Conservation (phyloP, 768 basidiomycete genomes). For the Boletus edulis region DNA sequence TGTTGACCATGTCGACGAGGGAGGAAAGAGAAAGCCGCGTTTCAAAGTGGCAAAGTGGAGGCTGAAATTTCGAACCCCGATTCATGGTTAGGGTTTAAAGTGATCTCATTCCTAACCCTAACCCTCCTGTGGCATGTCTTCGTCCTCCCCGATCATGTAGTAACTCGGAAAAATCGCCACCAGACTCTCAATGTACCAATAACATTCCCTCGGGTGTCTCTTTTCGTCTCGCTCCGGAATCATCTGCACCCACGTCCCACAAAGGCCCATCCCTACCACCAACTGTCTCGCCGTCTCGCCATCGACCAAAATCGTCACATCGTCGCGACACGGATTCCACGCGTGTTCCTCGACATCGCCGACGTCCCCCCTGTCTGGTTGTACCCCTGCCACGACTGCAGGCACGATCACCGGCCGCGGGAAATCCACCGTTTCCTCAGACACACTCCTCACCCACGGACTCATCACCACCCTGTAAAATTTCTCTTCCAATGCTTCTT, state of each 20-base stretch:
- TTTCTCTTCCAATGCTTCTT: slow-evolving; percentile 39
- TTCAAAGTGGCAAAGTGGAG: neutral
- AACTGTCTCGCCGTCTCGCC: slow-evolving; percentile 12
- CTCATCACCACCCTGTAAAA: slow-evolving; percentile 49
- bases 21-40: neutral
- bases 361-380: neutral
- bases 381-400: slow-evolving; percentile 2
- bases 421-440: slow-evolving; percentile 38
- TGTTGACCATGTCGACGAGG: neutral
- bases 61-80: slow-evolving; percentile 28
- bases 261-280: slow-evolving; percentile 32
- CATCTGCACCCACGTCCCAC: slow-evolving; percentile 37
- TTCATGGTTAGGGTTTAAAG: slow-evolving; percentile 26
- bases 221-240: slow-evolving; percentile 7
- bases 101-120: slow-evolving; percentile 17
- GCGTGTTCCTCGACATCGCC: slow-evolving; percentile 2
- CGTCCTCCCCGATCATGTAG: slow-evolving; percentile 16
- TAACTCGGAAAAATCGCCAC: slow-evolving; percentile 52
- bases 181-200: slow-evolving; percentile 60
- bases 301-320: slow-evolving; percentile 31
- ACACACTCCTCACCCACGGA: slow-evolving; percentile 43
- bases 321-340: slow-evolving; percentile 39
- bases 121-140: neutral
- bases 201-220: slow-evolving; percentile 24
- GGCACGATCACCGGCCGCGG: slow-evolving; percentile 31